These are phyloP conservation scores for Acanthochlamys bracteata DNA, from an alignment of 106 monocot genomes.

Conservation along the genomic window DNA sequence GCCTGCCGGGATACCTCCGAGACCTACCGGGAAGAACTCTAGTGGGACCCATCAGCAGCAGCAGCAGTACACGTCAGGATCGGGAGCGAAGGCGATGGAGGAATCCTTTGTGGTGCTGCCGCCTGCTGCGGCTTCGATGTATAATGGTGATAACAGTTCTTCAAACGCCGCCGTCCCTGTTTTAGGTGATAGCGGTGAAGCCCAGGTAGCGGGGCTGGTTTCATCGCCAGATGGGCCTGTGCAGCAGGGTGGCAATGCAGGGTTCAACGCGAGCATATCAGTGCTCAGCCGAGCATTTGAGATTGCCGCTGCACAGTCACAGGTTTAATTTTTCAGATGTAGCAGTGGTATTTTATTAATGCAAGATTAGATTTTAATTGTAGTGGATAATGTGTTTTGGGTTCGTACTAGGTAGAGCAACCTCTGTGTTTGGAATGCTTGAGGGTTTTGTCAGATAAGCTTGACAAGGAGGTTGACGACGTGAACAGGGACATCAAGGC, in stretches of 20 bases:
- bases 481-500: constrained; percentile 86
- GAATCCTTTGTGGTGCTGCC: constrained; percentile 82
- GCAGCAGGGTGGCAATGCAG: constrained; percentile 16
- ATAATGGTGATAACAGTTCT: constrained; percentile 24
- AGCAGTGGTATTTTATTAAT: neutral
- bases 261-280: constrained; percentile 71
- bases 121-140: constrained; percentile 83
- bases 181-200: neutral
- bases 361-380: neutral
- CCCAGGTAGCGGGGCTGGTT: too few relatives aligned
- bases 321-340: constrained; percentile 27
- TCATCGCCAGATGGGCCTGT: constrained; percentile 30
- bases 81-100: constrained; percentile 49
- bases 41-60: constrained; percentile 20
- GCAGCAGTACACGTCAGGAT: constrained; percentile 22
- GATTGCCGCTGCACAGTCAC: constrained; percentile 73
- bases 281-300: constrained; percentile 85
- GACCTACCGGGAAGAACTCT: constrained; percentile 16
- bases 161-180: neutral
- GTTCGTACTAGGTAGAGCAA: constrained; percentile 68
- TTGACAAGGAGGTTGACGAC: constrained; percentile 93
- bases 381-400: neutral
- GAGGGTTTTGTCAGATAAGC: constrained; percentile 78
- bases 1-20: constrained; percentile 49
- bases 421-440: constrained; percentile 96